Percentiles rank a stretch among this genome's conserved stretches.
phyloP scores from a whole-genome alignment of 2,329 filamentous ascomycete genomes.

The Ploettnerulaceae sp. region DNA sequence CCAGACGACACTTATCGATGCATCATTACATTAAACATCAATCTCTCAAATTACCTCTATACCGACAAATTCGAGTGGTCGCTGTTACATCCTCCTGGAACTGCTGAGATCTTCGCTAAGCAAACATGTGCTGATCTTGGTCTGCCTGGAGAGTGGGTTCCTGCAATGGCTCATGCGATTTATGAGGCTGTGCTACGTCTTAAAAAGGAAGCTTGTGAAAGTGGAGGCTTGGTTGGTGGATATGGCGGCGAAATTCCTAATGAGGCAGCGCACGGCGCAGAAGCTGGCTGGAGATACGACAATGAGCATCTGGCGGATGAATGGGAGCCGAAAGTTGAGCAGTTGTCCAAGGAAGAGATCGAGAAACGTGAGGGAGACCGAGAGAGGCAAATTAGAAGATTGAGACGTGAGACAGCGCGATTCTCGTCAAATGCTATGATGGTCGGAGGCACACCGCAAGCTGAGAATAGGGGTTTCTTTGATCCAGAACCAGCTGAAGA shows the following conservation, averaged over 20 bases:
- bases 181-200: slow-evolving; percentile 89
- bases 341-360: slow-evolving; percentile 89
- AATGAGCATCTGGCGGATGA: slow-evolving; percentile 80
- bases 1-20: slow-evolving; percentile 94
- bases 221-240: slow-evolving; percentile 78
- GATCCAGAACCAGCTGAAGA: slow-evolving; percentile 58
- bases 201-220: slow-evolving; percentile 95
- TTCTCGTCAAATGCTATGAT: slow-evolving; percentile 86
- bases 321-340: slow-evolving; percentile 79
- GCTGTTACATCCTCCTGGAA: slow-evolving; percentile 82
- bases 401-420: slow-evolving; percentile 84
- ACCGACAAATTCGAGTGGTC: slow-evolving; percentile 99
- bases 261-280: slow-evolving; percentile 74
- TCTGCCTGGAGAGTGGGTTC: slow-evolving; percentile 86
- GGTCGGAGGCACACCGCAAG: slow-evolving; percentile 65
- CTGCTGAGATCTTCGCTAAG: slow-evolving; percentile 87
- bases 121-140: slow-evolving; percentile 91
- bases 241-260: slow-evolving; percentile 74
- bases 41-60: slow-evolving; percentile 85
- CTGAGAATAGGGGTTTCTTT: slow-evolving; percentile 41
- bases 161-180: slow-evolving; percentile 91
- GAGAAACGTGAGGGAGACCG: slow-evolving; percentile 94
- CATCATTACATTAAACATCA: slow-evolving; percentile 85
- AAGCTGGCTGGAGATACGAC: slow-evolving; percentile 93
- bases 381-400: slow-evolving; percentile 80